Base-by-base conservation (phyloP, 441 rosid genomes). In the Erodium moschatum region DNA sequence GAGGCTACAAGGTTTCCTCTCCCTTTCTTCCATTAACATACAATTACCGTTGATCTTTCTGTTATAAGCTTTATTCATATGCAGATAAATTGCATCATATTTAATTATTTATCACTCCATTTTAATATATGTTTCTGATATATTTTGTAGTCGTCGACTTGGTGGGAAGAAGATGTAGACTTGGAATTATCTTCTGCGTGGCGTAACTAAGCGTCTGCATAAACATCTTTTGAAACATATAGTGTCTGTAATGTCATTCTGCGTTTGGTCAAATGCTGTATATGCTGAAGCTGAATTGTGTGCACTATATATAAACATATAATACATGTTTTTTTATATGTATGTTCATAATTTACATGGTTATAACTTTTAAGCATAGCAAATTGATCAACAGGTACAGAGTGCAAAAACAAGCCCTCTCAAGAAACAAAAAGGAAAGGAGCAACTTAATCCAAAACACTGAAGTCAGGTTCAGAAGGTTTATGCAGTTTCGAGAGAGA, bases 151-250 rank as follows among this genome's bases (percentile, higher is more conserved):
- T 64, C 77, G 65, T 83, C 97, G 48, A 93, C 96, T 19, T 90
- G 97, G 97, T 89, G 97, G 97, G 98, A 90, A 80, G 97, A 93
- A 82, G 96, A 85, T 64, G 80, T 85, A 61, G 95, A 90, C 27
- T 76, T 85, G 69, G 97, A 93, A 79, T 77, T 63, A 73, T 93
- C 95, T 29, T 82, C 96, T 1, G 95, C 86, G 21, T 92, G 97
- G 98, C 94, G 96, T 67, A 90, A 65, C 77, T 92, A 82, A 85
- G 73, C 5, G 27, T 56, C 68, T 64, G 66, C 50, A 44, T 66
- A 24, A 65, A 18, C 27, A 19, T 2, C 6, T 15, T 29, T 29
- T 29, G 31, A 29, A 29, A 4, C 31, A 29, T 29, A 29, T 0
- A 29, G 31, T 29, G 3, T 29, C 31, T 29, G 31, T 29, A 29